These are phyloP conservation scores for Kwoniella mangroviensis DNA, from an alignment of 768 basidiomycete genomes.

Conservation along the genomic window DNA sequence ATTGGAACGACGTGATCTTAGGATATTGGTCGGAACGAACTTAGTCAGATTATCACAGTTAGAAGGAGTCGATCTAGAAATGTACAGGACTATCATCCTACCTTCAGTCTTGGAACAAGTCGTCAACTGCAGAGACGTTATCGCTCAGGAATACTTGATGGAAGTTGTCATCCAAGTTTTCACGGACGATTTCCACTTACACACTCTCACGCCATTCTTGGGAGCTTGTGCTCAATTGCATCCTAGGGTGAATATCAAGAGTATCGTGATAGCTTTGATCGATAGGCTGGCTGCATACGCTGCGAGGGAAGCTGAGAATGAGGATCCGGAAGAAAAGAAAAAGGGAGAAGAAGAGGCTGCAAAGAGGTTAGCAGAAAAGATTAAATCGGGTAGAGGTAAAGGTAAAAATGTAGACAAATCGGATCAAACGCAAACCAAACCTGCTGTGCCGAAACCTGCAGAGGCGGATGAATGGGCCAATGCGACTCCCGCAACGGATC, in stretches of 20 bases:
- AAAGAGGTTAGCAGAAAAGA: slow-evolving; percentile 81
- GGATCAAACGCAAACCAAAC: slow-evolving; percentile 23
- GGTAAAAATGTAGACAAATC: slow-evolving; percentile 58
- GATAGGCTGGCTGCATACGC: slow-evolving; percentile 95
- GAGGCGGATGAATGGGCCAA: slow-evolving; percentile 46
- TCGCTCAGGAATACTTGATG: slow-evolving; percentile 99
- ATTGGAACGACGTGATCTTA: slow-evolving; percentile 89
- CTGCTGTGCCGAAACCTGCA: slow-evolving; percentile 27
- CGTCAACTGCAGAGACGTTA: slow-evolving; percentile 97
- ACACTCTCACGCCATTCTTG: slow-evolving; percentile 93
- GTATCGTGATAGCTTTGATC: slow-evolving; percentile 95
- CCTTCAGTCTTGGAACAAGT: slow-evolving; percentile 95
- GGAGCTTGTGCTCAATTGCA: slow-evolving; percentile 94
- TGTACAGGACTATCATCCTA: slow-evolving; percentile 84
- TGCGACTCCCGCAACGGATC: slow-evolving; percentile 28
- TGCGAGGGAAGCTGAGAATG: slow-evolving; percentile 94
- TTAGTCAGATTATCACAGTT: slow-evolving; percentile 92
- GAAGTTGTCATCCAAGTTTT: slow-evolving; percentile 99
- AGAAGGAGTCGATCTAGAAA: slow-evolving; percentile 91
- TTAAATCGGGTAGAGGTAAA: slow-evolving; percentile 72
- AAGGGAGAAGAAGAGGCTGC: slow-evolving; percentile 92
- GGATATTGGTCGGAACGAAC: slow-evolving; percentile 96
- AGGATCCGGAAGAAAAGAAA: slow-evolving; percentile 92
- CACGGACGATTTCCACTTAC: slow-evolving; percentile 96
- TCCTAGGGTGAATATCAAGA: slow-evolving; percentile 97